Evolutionary conservation across 2,329 filamentous ascomycete species (phyloP), one percentile per base, ranked within the genome.

Genomic region (Metarhizium sp.): DNA sequence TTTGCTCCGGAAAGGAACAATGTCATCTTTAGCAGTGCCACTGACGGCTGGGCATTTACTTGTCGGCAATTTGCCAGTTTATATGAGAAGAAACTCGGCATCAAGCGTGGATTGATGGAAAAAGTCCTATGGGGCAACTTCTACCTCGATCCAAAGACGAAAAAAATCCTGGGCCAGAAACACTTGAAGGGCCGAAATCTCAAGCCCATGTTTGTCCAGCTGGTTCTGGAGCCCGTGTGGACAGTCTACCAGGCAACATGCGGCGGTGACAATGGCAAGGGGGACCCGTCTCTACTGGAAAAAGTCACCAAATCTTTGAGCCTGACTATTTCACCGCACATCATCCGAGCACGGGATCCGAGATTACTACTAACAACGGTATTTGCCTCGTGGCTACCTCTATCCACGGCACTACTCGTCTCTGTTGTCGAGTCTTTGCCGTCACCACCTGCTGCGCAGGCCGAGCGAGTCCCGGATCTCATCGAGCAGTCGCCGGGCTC

Each of bases 31-130:
- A 91, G 90, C 75, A 97, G 92, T 68, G 94, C 94, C 57, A 87
- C 96, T 55, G 94, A 99, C 67, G 94, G 94, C n/a, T 99, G 94
- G 94, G 94, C 94, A 2, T 99, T 99, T 65, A 99, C 94, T 0
- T 86, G 96, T 51, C 84, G 91, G 52, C 94, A 99, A 65, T 99
- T 99, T 68, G 92, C 94, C 18, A 83, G 83, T 42, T 75, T 97
- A 32, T 99, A 97, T 67, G 92, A 97, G 72, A 95, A 92, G 76
- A 99, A 99, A 70, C 80, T 99, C 6, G 92, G 94, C 14, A 95
- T 97, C 71, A 97, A 96, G 72, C 82, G 92, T 50, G 84, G 84
- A 30, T 73, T 89, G 0, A 80, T 99, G 67, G 92, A 99, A 71
- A 96, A 94, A 67, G 90, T 96, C 0, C 78, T 99, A 0, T 99